Evolutionary conservation across 192 early-diverging fungal species (phyloP).

Genomic region (Phycomyces nitens): DNA sequence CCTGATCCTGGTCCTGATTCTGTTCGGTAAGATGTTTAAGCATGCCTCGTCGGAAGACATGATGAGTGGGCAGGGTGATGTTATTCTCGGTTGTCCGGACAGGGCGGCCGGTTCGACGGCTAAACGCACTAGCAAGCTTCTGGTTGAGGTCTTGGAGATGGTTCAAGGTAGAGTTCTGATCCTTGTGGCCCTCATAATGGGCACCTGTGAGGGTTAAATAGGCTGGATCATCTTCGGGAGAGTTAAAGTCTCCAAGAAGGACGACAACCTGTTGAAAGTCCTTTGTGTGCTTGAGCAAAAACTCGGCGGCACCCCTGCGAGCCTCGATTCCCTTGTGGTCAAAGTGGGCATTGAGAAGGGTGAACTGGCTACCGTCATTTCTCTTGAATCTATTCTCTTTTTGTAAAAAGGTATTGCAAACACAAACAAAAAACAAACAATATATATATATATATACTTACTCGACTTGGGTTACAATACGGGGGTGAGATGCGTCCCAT

Average conservation of each 20-base stretch:
- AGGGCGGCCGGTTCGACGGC: slow-evolving; percentile 1
- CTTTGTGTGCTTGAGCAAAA: slow-evolving; percentile 19
- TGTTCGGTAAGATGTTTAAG: not conserved
- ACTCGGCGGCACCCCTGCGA: slow-evolving; percentile 24
- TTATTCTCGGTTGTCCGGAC: slow-evolving; percentile 5
- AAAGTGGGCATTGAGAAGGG: slow-evolving; percentile 34
- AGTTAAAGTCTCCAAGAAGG: slow-evolving; percentile 35
- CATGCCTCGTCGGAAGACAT: slow-evolving; percentile 13
- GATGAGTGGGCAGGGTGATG: slow-evolving; percentile 22
- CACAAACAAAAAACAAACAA: not conserved
- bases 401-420: not conserved
- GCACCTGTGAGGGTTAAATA: slow-evolving; percentile 27
- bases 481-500: slow-evolving; percentile 34
- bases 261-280: slow-evolving; percentile 1
- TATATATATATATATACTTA: slow-evolving; percentile 3
- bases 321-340: slow-evolving; percentile 21
- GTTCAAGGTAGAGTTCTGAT: slow-evolving; percentile 12
- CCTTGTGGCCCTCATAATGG: not conserved
- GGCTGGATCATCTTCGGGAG: slow-evolving; percentile 17
- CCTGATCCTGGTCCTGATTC: not conserved
- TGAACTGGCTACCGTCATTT: slow-evolving; percentile 15
- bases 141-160: slow-evolving; percentile 14
- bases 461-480: slow-evolving; percentile 31
- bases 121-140: not conserved
- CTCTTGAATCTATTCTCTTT: slow-evolving; percentile 11